These are phyloP conservation scores for Aspergillus clavatus DNA, from an alignment of 2,329 filamentous ascomycete genomes.

Conservation along the genomic window DNA sequence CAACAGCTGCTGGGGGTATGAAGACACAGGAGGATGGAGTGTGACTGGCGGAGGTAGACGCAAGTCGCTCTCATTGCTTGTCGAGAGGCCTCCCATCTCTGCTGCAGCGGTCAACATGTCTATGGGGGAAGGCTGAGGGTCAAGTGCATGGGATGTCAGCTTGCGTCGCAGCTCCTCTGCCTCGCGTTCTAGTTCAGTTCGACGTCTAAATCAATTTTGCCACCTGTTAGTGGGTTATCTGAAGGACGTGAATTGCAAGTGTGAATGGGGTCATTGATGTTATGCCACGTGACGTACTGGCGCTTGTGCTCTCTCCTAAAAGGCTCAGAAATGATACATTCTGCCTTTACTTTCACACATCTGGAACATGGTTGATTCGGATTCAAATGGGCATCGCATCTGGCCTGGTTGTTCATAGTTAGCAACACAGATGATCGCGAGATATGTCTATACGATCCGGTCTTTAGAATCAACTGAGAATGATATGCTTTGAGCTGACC, in stretches of 20 bases:
- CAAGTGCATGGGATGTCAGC: conserved; percentile 24
- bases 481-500: conserved; percentile 16
- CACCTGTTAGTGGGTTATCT: background rate
- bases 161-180: conserved; percentile 34
- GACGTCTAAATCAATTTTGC: conserved; percentile 21
- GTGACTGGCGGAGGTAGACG: conserved; percentile 16
- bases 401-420: conserved; percentile 20
- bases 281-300: conserved; percentile 23
- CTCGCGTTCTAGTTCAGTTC: conserved; percentile 37
- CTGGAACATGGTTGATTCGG: conserved; percentile 34
- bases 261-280: no score
- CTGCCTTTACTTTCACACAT: conserved; percentile 33
- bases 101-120: conserved; percentile 28
- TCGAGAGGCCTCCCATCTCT: conserved; percentile 25
- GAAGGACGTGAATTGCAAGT: no score
- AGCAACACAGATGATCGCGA: background rate
- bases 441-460: background rate
- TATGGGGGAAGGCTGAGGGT: conserved; percentile 21
- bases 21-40: conserved; percentile 10
- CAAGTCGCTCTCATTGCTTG: background rate
- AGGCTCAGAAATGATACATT: conserved; percentile 39
- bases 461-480: background rate
- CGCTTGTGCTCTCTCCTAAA: conserved; percentile 43
- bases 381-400: conserved; percentile 38
- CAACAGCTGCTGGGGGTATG: conserved; percentile 19